phyloP scores from a whole-genome alignment of 225 moss, liverwort and hornwort species.

The Climacium dendroides region DNA sequence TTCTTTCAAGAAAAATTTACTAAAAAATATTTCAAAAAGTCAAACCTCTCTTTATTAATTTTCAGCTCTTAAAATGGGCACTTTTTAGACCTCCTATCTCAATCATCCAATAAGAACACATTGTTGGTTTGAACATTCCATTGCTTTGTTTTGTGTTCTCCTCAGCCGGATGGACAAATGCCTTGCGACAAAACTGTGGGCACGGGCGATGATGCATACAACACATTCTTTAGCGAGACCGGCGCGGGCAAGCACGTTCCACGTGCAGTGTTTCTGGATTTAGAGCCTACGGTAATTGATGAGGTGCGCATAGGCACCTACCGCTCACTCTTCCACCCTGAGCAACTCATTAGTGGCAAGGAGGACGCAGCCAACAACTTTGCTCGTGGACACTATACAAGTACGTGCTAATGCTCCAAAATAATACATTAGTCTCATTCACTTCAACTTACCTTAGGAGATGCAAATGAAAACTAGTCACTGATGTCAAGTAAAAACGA shows the following conservation, averaged over 20 bases:
- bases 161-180: slow-evolving; percentile 19
- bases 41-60: not conserved
- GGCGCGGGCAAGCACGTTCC: slow-evolving; percentile 23
- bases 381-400: slow-evolving; percentile 22
- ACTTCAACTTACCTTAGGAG: not conserved
- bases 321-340: slow-evolving; percentile 17
- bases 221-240: slow-evolving; percentile 26
- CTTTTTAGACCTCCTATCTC: not conserved
- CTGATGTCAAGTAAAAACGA: not conserved
- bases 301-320: slow-evolving; percentile 29
- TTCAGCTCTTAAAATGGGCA: not conserved
- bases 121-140: not conserved
- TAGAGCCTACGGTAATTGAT: slow-evolving; percentile 28
- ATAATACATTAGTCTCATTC: not conserved
- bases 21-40: not conserved
- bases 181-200: slow-evolving; percentile 3
- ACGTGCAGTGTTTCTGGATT: slow-evolving; percentile 7
- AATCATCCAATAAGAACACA: too few relatives aligned
- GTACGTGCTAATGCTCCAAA: not conserved
- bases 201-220: slow-evolving; percentile 4
- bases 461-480: not conserved
- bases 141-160: too few relatives aligned
- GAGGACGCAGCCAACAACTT: slow-evolving; percentile 32
- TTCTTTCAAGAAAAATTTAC: too few relatives aligned
- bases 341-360: slow-evolving; percentile 28